Conservation (phyloP, 2,329 filamentous ascomycete species). For the Didymella arachidicola region DNA sequence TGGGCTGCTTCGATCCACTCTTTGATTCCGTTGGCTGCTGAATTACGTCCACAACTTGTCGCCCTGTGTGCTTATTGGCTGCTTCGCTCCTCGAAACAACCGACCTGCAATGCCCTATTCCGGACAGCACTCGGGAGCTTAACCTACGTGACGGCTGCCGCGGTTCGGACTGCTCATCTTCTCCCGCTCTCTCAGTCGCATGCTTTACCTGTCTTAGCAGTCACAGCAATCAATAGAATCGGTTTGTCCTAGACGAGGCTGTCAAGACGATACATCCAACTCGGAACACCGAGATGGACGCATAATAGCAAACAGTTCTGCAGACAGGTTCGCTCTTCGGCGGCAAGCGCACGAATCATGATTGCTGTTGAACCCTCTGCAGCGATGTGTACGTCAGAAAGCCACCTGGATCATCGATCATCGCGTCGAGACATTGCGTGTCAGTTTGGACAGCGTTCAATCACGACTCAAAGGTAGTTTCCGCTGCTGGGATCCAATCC, state of each 20-base stretch:
- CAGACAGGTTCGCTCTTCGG: neutral
- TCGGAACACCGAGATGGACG: neutral
- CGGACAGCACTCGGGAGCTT: slow-evolving; percentile 2
- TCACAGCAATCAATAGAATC: neutral
- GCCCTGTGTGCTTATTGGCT: slow-evolving; percentile 6
- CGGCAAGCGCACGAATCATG: slow-evolving; percentile 1
- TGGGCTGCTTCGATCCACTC: slow-evolving; percentile 1
- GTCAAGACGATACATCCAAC: neutral
- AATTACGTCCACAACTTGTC: neutral
- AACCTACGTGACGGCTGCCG: slow-evolving; percentile 4
- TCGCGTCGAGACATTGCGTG: neutral
- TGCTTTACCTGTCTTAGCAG: neutral
- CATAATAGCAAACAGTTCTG: neutral
- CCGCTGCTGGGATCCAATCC: neutral
- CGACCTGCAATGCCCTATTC: neutral
- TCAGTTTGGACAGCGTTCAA: neutral
- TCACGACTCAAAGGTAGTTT: neutral
- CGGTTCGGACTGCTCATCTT: neutral
- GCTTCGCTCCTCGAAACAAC: slow-evolving; percentile 7
- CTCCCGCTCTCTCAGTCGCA: neutral
- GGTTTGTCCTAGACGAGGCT: neutral
- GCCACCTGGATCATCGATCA: neutral
- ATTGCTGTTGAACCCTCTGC: neutral
- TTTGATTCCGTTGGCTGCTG: neutral
- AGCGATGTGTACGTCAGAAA: neutral